Conservation (phyloP, 1,284 basidiomycete genomes). For the Ganoderma boninense region DNA sequence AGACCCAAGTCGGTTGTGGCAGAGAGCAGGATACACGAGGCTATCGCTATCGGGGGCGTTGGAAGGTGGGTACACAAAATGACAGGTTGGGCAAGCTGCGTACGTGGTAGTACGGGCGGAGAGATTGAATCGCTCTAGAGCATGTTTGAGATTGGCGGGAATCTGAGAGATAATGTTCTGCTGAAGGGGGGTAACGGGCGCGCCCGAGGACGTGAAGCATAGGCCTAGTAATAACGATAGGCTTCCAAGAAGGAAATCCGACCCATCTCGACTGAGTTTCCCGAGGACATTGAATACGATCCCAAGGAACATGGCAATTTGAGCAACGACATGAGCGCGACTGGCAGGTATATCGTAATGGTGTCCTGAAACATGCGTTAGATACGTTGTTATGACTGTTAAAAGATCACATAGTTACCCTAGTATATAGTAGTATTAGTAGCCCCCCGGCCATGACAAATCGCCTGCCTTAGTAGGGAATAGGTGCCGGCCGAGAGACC, state of each 20-base stretch:
- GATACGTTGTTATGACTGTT: too few species aligned
- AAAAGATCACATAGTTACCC: too few species aligned
- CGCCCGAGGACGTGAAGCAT: neutral
- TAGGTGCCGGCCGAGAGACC: too few species aligned
- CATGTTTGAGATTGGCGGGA: constrained; percentile 2
- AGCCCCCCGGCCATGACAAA: too few species aligned
- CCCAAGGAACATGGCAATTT: constrained; percentile 14
- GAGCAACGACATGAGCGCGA: constrained; percentile 5
- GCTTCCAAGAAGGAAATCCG: constrained; percentile 10
- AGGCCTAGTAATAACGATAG: constrained; percentile 4
- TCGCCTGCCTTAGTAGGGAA: too few species aligned
- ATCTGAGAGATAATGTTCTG: constrained; percentile 9
- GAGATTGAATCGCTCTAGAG: constrained; percentile 10
- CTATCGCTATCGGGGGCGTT: too few species aligned
- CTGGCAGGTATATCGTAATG: too few species aligned
- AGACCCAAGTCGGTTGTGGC: constrained; percentile 3
- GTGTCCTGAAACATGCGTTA: neutral
- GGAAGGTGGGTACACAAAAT: constrained; percentile 3
- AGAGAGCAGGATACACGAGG: constrained; percentile 8
- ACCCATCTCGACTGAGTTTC: constrained; percentile 5
- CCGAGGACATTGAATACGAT: constrained; percentile 12
- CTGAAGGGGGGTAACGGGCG: neutral
- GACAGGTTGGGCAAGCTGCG: constrained; percentile 8
- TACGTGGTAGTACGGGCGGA: constrained; percentile 8
- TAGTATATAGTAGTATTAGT: too few species aligned